phyloP scores from a whole-genome alignment of 306 rosid genomes.

The Fragaria ananassa region DNA sequence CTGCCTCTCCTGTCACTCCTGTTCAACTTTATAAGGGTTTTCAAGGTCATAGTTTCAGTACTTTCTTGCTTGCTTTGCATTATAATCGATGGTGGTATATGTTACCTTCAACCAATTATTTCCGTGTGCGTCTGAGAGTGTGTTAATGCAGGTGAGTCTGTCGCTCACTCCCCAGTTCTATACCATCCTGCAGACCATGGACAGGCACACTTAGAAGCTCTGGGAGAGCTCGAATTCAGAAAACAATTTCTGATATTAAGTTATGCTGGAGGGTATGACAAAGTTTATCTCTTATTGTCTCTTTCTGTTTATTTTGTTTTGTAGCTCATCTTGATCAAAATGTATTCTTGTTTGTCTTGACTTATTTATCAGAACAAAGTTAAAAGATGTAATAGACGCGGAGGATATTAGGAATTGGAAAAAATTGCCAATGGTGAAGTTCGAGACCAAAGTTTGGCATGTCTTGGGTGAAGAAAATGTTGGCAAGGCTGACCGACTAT shows the following conservation, averaged over 20 bases:
- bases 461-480: constrained; percentile 24
- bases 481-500: constrained; percentile 30
- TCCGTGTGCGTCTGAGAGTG: neutral
- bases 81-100: neutral
- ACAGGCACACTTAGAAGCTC: constrained; percentile 32
- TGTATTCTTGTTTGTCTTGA: neutral
- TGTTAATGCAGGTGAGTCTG: neutral
- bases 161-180: neutral
- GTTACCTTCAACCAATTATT: neutral
- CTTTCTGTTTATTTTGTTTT: neutral
- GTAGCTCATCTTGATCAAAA: neutral
- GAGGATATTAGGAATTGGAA: constrained; percentile 42
- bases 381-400: constrained; percentile 18
- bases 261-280: constrained; percentile 53
- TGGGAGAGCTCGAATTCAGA: constrained; percentile 72
- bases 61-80: neutral
- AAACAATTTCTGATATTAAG: constrained; percentile 58
- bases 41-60: neutral
- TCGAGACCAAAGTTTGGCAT: constrained; percentile 54
- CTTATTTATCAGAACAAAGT: neutral
- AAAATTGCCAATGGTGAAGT: constrained; percentile 36
- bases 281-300: neutral
- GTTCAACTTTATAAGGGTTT: neutral
- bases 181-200: constrained; percentile 11
- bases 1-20: neutral